A percentile compares a stretch with the other conserved stretches of the same genome.
Evolutionary conservation across 2,329 filamentous ascomycete species (phyloP).

Genomic region (Bipolaris cookei): DNA sequence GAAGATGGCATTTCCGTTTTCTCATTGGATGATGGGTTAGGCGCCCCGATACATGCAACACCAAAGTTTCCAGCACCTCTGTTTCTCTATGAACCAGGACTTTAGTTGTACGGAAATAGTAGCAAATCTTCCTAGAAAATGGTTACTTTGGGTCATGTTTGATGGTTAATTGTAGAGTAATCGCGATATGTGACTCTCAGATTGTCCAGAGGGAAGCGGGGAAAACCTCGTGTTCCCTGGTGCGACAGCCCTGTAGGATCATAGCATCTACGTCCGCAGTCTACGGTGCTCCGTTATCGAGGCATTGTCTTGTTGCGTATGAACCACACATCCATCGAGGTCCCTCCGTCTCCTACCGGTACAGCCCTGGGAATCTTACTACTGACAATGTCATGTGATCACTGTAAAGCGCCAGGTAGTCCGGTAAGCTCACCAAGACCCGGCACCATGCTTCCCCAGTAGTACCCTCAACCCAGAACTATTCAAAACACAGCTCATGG

Average conservation of each 20-base stretch:
- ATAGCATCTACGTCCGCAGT: no score
- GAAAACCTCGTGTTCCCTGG: no score
- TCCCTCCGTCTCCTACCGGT: background rate
- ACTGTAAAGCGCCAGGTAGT: background rate
- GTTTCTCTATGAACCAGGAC: conserved; percentile 21
- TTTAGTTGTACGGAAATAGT: conserved; percentile 20
- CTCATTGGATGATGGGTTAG: no score
- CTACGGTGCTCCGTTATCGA: conserved; percentile 1
- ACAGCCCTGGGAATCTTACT: no score
- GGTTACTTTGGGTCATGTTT: background rate
- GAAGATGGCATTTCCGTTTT: conserved; percentile 10
- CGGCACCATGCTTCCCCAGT: background rate
- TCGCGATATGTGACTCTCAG: background rate
- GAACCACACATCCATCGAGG: background rate
- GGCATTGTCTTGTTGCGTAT: no score
- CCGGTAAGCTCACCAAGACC: conserved; percentile 5
- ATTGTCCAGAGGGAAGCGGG: background rate
- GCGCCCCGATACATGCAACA: conserved; percentile 16
- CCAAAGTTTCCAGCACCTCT: conserved; percentile 12
- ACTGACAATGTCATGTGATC: conserved; percentile 13
- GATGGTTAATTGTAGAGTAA: background rate
- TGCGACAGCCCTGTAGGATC: no score
- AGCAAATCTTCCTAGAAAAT: conserved; percentile 21
- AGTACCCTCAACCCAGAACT: background rate
- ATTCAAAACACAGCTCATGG: conserved; percentile 17